Conservation (phyloP, 768 basidiomycete species). For the Amanita pallidorosea region DNA sequence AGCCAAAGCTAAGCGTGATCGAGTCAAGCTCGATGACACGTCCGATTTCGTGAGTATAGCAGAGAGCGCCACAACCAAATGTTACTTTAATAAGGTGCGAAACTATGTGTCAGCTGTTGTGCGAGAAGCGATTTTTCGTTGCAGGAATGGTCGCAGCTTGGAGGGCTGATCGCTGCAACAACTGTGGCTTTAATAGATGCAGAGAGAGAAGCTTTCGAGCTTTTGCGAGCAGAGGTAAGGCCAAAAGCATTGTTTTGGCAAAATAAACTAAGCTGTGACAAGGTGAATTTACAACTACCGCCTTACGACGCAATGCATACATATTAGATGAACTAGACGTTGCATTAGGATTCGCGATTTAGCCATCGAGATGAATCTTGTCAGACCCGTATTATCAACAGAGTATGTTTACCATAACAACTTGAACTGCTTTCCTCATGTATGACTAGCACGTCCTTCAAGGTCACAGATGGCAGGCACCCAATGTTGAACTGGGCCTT, state of each 20-base stretch:
- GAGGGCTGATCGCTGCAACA: conserved; percentile 52
- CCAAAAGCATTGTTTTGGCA: neutral
- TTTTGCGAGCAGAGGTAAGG: conserved; percentile 53
- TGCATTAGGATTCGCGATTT: conserved; percentile 71
- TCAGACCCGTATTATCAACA: conserved; percentile 57
- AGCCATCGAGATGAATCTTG: conserved; percentile 69
- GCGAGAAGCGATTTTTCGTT: neutral
- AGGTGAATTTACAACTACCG: conserved; percentile 47
- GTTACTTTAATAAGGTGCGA: conserved; percentile 55
- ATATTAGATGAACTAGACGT: conserved; percentile 87
- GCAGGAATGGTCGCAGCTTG: conserved; percentile 70
- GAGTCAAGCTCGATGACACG: conserved; percentile 32
- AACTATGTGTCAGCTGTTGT: neutral
- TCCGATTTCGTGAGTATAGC: conserved; percentile 46
- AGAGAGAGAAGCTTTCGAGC: conserved; percentile 68
- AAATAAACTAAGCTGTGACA: conserved; percentile 15
- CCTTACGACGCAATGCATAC: conserved; percentile 63
- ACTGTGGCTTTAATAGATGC: conserved; percentile 37
- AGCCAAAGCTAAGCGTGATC: conserved; percentile 52
- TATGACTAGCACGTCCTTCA: conserved; percentile 37
- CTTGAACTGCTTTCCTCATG: neutral
- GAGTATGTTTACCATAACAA: conserved; percentile 36
- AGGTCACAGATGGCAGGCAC: conserved; percentile 77
- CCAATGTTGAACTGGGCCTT: conserved; percentile 85
- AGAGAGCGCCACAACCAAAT: conserved; percentile 54